Percentiles rank a stretch among this genome's conserved stretches.
Conservation (phyloP, 2,329 filamentous ascomycete genomes). For the Penicillium brasilianum region DNA sequence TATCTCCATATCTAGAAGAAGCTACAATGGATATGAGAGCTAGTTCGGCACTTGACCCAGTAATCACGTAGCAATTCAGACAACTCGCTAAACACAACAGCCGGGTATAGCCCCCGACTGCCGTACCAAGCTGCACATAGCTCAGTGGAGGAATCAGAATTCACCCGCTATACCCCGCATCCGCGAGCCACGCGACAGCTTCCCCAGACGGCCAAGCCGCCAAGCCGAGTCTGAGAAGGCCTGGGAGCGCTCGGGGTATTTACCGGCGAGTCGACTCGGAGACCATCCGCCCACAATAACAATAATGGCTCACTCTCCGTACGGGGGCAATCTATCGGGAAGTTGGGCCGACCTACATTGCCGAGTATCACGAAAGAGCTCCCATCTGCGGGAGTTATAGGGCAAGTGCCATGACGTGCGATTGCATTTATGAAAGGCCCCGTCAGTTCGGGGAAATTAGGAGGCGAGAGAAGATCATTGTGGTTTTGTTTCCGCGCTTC, state of each 20-base stretch:
- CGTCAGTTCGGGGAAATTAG: conserved; percentile 29
- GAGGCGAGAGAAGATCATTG: conserved; percentile 17
- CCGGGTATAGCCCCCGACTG: conserved; percentile 1
- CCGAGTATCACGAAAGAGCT: neutral
- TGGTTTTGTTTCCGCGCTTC: conserved; percentile 16
- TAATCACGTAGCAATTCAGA: neutral
- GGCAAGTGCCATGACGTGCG: conserved; percentile 23
- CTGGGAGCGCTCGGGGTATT: conserved; percentile 12
- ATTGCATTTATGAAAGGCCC: neutral
- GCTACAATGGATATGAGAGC: neutral
- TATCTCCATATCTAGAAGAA: neutral
- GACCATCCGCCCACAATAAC: neutral
- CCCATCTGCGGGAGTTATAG: neutral
- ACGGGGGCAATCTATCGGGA: neutral
- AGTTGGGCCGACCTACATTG: neutral
- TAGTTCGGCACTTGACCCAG: neutral
- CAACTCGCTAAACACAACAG: neutral
- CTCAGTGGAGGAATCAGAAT: conserved; percentile 17
- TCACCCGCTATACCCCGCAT: conserved; percentile 30
- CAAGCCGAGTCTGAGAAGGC: conserved; percentile 12
- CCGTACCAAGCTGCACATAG: conserved; percentile 2
- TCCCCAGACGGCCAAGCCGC: conserved; percentile 34
- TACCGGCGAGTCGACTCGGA: conserved; percentile 3
- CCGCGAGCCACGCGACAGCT: conserved; percentile 30
- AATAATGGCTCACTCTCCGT: neutral